Conservation (phyloP, 2,329 filamentous ascomycete species). For the Biscogniauxia sp. region DNA sequence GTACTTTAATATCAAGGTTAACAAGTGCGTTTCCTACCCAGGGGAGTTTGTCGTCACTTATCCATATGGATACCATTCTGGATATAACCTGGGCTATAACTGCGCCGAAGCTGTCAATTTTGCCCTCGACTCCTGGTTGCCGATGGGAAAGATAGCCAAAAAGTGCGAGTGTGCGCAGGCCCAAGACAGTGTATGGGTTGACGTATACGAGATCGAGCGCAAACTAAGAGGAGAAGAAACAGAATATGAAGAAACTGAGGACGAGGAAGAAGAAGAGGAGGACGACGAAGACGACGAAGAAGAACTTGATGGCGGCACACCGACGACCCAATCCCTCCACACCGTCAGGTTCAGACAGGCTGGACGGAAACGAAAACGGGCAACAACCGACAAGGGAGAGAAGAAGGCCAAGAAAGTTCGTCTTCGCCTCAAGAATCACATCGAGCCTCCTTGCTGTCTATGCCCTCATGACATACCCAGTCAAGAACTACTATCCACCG, state of each 20-base stretch:
- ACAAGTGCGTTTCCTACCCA: slow-evolving; percentile 91
- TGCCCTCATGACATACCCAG: slow-evolving; percentile 88
- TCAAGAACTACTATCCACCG: slow-evolving; percentile 79
- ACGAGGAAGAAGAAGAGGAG: slow-evolving; percentile 66
- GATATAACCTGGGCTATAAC: slow-evolving; percentile 97
- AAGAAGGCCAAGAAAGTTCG: slow-evolving; percentile 74
- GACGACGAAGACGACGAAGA: slow-evolving; percentile 61
- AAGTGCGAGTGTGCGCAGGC: slow-evolving; percentile 95
- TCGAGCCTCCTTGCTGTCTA: slow-evolving; percentile 79
- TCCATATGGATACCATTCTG: slow-evolving; percentile 96
- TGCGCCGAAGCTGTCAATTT: slow-evolving; percentile 99
- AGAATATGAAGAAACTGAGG: slow-evolving; percentile 76
- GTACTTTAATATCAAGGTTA: slow-evolving; percentile 92
- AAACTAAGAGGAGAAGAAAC: slow-evolving; percentile 88
- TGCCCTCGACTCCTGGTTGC: slow-evolving; percentile 89
- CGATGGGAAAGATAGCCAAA: slow-evolving; percentile 92
- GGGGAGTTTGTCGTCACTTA: slow-evolving; percentile 99
- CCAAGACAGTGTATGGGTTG: slow-evolving; percentile 97
- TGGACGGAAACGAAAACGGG: slow-evolving; percentile 68
- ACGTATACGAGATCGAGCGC: slow-evolving; percentile 92
- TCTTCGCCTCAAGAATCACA: slow-evolving; percentile 67
- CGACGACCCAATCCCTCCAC: slow-evolving; percentile 74
- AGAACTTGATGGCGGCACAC: slow-evolving; percentile 58
- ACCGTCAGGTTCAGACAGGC: slow-evolving; percentile 61
- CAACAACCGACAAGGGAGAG: slow-evolving; percentile 38